phyloP scores from a whole-genome alignment of 2,329 filamentous ascomycete species.

The Pseudogymnoascus pannorum region DNA sequence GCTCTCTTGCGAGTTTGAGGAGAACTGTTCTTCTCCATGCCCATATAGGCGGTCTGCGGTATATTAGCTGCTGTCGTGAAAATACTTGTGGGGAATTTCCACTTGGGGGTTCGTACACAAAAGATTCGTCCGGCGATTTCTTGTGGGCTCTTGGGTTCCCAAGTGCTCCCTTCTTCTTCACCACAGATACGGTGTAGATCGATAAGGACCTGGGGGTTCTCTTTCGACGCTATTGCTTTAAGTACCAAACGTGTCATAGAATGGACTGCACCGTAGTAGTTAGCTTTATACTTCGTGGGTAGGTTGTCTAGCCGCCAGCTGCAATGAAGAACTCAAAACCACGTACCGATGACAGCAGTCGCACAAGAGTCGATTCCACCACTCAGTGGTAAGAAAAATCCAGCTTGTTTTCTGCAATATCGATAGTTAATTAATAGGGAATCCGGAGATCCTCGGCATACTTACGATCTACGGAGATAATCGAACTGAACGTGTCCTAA shows the following conservation, averaged over 20 bases:
- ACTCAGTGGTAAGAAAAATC: slow-evolving; percentile 49
- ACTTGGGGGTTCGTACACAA: slow-evolving; percentile 17
- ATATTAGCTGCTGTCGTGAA: not conserved
- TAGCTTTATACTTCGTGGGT: not conserved
- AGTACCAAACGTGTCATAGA: not conserved
- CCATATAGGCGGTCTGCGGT: slow-evolving; percentile 57
- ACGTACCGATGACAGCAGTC: slow-evolving; percentile 41
- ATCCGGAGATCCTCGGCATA: not conserved
- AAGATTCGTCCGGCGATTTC: slow-evolving; percentile 53
- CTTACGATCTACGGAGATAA: slow-evolving; percentile 42
- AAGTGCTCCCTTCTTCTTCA: slow-evolving; percentile 37
- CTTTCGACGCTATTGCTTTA: slow-evolving; percentile 21
- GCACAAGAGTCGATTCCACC: slow-evolving; percentile 56
- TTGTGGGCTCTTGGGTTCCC: slow-evolving; percentile 36
- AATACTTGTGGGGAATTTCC: not conserved
- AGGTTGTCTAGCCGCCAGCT: slow-evolving; percentile 30
- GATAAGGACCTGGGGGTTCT: slow-evolving; percentile 46
- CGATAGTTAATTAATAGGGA: not conserved
- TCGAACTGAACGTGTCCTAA: slow-evolving; percentile 39
- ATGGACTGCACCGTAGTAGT: not conserved
- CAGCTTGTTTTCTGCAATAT: slow-evolving; percentile 29
- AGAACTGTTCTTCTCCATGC: slow-evolving; percentile 55
- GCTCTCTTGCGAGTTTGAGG: slow-evolving; percentile 61
- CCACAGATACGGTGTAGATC: slow-evolving; percentile 44
- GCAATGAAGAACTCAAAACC: slow-evolving; percentile 37